These are phyloP conservation scores for Solanum bulbocastanum DNA, from an alignment of 257 asterid genomes.

Conservation along the genomic window DNA sequence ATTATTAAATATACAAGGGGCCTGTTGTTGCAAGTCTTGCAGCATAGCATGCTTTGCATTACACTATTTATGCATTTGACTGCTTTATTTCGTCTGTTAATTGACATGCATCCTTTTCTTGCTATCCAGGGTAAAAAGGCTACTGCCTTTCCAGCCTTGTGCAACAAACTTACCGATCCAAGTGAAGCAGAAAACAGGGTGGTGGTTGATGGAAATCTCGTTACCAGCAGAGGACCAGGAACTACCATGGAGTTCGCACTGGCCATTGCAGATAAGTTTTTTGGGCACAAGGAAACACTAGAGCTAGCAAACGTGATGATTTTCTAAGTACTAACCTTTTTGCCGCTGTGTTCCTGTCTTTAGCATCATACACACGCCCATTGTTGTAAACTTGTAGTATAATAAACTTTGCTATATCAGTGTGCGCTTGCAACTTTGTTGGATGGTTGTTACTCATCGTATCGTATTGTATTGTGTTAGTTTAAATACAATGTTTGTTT, in stretches of 20 bases:
- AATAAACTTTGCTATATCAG: background rate
- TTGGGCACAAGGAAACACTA: conserved; percentile 52
- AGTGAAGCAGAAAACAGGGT: conserved; percentile 76
- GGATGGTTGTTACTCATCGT: background rate
- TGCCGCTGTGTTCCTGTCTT: background rate
- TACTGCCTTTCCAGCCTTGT: conserved; percentile 84
- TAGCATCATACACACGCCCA: background rate
- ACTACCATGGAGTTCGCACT: conserved; percentile 80
- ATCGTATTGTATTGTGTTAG: background rate
- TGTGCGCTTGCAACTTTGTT: background rate
- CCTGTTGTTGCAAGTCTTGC: background rate
- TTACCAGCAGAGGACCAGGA: conserved; percentile 96
- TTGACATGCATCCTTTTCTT: background rate
- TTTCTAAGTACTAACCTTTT: conserved; percentile 1
- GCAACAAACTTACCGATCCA: conserved; percentile 63
- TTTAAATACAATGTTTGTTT: background rate
- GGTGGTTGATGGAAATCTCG: conserved; percentile 78
- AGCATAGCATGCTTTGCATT: background rate
- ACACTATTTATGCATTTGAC: background rate
- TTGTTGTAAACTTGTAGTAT: background rate
- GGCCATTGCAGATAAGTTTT: conserved; percentile 58
- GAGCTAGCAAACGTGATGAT: conserved; percentile 70
- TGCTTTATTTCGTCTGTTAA: background rate
- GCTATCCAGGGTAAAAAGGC: conserved; percentile 81
- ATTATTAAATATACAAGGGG: background rate